These are phyloP conservation scores for Neurospora crassa DNA, from an alignment of 2,329 filamentous ascomycete genomes.

Conservation along the genomic window DNA sequence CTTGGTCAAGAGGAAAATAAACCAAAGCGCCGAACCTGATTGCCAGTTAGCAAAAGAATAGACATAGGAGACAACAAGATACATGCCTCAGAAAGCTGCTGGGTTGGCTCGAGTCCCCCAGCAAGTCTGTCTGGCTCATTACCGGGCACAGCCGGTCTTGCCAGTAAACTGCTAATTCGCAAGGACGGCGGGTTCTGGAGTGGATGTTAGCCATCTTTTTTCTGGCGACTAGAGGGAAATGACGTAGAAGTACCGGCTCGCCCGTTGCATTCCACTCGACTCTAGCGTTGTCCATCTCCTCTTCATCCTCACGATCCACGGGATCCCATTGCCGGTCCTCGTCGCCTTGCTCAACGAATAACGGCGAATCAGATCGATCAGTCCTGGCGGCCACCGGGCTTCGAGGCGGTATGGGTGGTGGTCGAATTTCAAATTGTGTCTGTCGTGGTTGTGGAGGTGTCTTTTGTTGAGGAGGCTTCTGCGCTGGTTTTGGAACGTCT, in stretches of 20 bases:
- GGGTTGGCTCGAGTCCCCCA: conserved; percentile 56
- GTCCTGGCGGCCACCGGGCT: conserved; percentile 31
- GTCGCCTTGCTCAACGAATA: conserved; percentile 58
- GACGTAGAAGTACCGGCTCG: conserved; percentile 38
- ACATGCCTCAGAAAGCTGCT: conserved; percentile 59
- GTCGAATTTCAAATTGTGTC: conserved; percentile 26
- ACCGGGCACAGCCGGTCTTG: conserved; percentile 14
- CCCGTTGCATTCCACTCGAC: conserved; percentile 67
- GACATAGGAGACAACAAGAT: background rate
- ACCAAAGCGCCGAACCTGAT: conserved; percentile 23
- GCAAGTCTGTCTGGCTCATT: conserved; percentile 12
- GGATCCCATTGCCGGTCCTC: conserved; percentile 68
- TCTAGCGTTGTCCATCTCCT: conserved; percentile 55
- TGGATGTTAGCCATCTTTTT: conserved; percentile 20
- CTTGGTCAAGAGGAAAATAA: conserved; percentile 21
- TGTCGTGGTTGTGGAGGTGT: conserved; percentile 27
- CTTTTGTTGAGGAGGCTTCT: conserved; percentile 27
- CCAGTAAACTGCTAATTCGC: conserved; percentile 31
- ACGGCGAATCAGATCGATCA: conserved; percentile 39
- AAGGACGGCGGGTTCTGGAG: conserved; percentile 33
- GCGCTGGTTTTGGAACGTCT: conserved; percentile 26
- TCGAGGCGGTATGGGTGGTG: conserved; percentile 28
- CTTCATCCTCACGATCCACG: conserved; percentile 47
- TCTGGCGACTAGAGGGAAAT: background rate
- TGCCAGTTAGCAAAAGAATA: conserved; percentile 23